These are phyloP conservation scores for Hyparrhenia diplandra DNA, from an alignment of 176 grass and related monocot species.

Conservation along the genomic window DNA sequence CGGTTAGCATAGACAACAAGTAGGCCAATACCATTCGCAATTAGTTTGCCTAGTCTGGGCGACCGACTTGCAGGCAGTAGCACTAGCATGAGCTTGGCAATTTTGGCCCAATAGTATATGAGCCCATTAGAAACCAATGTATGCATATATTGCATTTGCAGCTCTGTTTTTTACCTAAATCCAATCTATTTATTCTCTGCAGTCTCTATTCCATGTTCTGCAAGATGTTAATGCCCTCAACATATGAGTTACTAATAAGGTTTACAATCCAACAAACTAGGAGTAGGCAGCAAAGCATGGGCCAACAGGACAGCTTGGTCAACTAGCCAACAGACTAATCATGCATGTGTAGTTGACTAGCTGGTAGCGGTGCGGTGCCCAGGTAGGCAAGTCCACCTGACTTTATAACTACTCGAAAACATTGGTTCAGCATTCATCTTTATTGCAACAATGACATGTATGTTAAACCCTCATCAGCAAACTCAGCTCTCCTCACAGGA, in stretches of 20 bases:
- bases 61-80: neutral
- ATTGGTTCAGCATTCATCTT: neutral
- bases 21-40: neutral
- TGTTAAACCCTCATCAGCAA: neutral
- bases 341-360: neutral
- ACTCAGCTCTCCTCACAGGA: neutral
- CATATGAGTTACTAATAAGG: neutral
- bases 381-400: neutral
- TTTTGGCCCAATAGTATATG: neutral
- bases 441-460: neutral
- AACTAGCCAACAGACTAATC: neutral
- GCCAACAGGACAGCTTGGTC: neutral
- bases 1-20: neutral
- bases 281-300: neutral
- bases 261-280: neutral
- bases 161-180: neutral
- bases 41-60: neutral
- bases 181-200: neutral
- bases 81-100: neutral
- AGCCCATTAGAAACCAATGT: neutral
- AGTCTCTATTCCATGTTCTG: neutral
- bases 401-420: neutral
- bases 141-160: no score
- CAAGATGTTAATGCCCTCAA: neutral
- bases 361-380: neutral